Percentiles rank a stretch among this genome's conserved stretches.
phyloP scores from a whole-genome alignment of 2,329 filamentous ascomycete species.

The Mycocentrospora acerina region DNA sequence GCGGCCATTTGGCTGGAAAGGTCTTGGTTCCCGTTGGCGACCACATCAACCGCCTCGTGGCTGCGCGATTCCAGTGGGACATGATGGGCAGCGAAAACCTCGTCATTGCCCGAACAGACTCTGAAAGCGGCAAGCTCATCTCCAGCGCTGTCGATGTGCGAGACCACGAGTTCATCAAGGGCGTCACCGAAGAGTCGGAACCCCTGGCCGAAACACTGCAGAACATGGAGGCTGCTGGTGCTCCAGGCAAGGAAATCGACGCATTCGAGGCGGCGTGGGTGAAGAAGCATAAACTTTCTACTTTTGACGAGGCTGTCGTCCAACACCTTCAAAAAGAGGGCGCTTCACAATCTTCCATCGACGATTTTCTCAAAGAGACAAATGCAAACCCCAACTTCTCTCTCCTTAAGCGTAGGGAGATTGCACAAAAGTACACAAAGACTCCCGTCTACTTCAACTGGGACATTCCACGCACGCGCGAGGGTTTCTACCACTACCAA shows the following conservation, averaged over 20 bases:
- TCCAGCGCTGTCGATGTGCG: constrained; percentile 90
- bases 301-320: constrained; percentile 87
- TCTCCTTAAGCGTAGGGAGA: constrained; percentile 71
- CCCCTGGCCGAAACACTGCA: constrained; percentile 88
- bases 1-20: constrained; percentile 93
- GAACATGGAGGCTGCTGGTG: constrained; percentile 81
- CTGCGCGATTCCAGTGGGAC: constrained; percentile 96
- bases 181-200: constrained; percentile 74
- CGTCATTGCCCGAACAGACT: constrained; percentile 92
- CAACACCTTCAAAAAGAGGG: constrained; percentile 70
- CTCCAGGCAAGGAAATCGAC: constrained; percentile 78
- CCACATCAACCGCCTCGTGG: constrained; percentile 92
- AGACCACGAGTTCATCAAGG: constrained; percentile 96
- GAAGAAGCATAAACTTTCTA: constrained; percentile 78
- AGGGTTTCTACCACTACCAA: constrained; percentile 90
- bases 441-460: constrained; percentile 79
- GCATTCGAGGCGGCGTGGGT: constrained; percentile 86
- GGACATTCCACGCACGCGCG: constrained; percentile 88
- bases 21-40: constrained; percentile 91
- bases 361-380: constrained; percentile 66
- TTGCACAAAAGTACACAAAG: constrained; percentile 68
- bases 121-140: constrained; percentile 87
- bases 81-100: constrained; percentile 96
- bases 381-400: constrained; percentile 70
- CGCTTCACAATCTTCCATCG: constrained; percentile 63